phyloP scores from a whole-genome alignment of 768 basidiomycete species.

The Mycena crocata region DNA sequence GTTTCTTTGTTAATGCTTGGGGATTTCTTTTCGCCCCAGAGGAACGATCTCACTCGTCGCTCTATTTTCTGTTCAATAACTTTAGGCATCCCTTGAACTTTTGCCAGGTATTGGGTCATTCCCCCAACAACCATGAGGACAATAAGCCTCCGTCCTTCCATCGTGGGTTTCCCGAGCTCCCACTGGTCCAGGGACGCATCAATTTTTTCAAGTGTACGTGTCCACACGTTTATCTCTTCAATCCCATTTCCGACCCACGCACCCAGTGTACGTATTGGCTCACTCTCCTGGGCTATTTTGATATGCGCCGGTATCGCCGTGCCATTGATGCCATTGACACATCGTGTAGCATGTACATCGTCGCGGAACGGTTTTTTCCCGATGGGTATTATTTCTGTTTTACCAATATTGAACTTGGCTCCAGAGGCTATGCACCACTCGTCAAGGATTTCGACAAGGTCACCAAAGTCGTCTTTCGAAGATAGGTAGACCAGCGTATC shows the following conservation, averaged over 20 bases:
- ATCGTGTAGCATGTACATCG: conserved; percentile 5
- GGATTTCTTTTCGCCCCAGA: conserved; percentile 37
- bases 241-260: conserved; percentile 46
- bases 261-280: conserved; percentile 44
- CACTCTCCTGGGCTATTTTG: conserved; percentile 42
- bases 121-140: conserved; percentile 45
- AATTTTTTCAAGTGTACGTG: conserved; percentile 41
- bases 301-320: conserved; percentile 34
- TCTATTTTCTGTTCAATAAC: conserved; percentile 33
- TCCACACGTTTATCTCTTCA: conserved; percentile 39
- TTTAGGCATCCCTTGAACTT: conserved; percentile 51
- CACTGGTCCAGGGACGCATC: conserved; percentile 33
- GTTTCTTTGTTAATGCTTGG: conserved; percentile 34
- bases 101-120: too few species aligned
- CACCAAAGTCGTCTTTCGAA: conserved; percentile 38
- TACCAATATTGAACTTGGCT: conserved; percentile 54
- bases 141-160: conserved; percentile 41
- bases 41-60: conserved; percentile 38
- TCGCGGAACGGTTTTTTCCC: conserved; percentile 37
- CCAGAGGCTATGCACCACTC: conserved; percentile 53
- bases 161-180: conserved; percentile 41
- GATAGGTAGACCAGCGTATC: conserved; percentile 52
- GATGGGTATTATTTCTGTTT: conserved; percentile 53
- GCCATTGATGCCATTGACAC: not conserved
- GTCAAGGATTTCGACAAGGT: conserved; percentile 41